Percentiles rank a stretch among this genome's conserved stretches.
Conservation (phyloP, 768 basidiomycete species). For the Termitomyces sp. region DNA sequence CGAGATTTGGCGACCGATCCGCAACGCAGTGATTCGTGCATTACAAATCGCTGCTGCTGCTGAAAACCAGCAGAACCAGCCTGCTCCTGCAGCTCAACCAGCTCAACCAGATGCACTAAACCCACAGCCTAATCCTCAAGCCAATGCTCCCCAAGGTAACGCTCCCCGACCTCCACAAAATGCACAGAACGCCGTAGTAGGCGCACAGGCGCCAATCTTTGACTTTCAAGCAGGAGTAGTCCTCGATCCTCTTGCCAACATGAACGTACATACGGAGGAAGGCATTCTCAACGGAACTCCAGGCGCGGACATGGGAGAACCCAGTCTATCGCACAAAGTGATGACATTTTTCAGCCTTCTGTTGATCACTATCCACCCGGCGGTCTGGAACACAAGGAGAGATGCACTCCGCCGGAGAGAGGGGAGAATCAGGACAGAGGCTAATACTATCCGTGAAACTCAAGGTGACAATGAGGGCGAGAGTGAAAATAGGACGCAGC, state of each 20-base stretch:
- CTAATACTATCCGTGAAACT: slow-evolving; percentile 39
- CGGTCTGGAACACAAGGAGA: slow-evolving; percentile 69
- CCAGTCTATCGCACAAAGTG: slow-evolving; percentile 45
- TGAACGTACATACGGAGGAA: slow-evolving; percentile 58
- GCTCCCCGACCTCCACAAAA: slow-evolving; percentile 17
- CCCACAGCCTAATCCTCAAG: slow-evolving; percentile 12
- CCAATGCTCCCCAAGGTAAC: slow-evolving; percentile 14
- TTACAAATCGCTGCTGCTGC: slow-evolving; percentile 31
- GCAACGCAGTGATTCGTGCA: slow-evolving; percentile 37
- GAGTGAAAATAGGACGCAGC: slow-evolving; percentile 28
- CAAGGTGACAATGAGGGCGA: slow-evolving; percentile 26
- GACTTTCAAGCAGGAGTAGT: slow-evolving; percentile 30
- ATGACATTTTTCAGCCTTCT: slow-evolving; percentile 55
- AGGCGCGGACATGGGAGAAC: slow-evolving; percentile 33
- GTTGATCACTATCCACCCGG: slow-evolving; percentile 64
- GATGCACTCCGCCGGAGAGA: slow-evolving; percentile 57
- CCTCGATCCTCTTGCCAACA: slow-evolving; percentile 51
- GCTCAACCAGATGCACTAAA: slow-evolving; percentile 7
- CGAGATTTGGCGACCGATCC: slow-evolving; percentile 72
- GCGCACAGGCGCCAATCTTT: slow-evolving; percentile 15
- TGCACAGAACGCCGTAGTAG: slow-evolving; percentile 16
- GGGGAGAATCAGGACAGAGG: slow-evolving; percentile 65
- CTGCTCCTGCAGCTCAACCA: slow-evolving; percentile 8
- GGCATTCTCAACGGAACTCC: slow-evolving; percentile 34
- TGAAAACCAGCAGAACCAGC: slow-evolving; percentile 23